phyloP scores from a whole-genome alignment of 2,329 filamentous ascomycete species.

The Fusarium heterosporum region DNA sequence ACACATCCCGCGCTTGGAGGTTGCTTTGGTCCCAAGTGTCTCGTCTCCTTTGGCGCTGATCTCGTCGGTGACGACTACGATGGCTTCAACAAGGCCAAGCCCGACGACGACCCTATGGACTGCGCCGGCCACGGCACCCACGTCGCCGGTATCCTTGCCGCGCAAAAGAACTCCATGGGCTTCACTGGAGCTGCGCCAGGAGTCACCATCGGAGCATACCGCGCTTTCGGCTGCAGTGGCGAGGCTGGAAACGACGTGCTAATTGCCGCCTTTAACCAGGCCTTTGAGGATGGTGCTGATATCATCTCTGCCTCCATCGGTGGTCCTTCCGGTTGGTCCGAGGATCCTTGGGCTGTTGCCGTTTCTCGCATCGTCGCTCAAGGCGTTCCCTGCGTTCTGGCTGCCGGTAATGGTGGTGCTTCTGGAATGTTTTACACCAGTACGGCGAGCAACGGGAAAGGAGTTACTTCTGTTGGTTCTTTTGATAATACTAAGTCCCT shows the following conservation, averaged over 20 bases:
- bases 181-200: slow-evolving; percentile 69
- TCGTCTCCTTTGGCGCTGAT: slow-evolving; percentile 68
- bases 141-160: slow-evolving; percentile 72
- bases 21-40: slow-evolving; percentile 69
- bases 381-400: slow-evolving; percentile 64
- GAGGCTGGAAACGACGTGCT: slow-evolving; percentile 66
- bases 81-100: slow-evolving; percentile 54
- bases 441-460: slow-evolving; percentile 61
- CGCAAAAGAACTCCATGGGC: slow-evolving; percentile 63
- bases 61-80: slow-evolving; percentile 67
- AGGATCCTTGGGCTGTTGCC: slow-evolving; percentile 62
- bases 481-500: slow-evolving; percentile 61
- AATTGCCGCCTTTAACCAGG: slow-evolving; percentile 69
- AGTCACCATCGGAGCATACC: slow-evolving; percentile 67
- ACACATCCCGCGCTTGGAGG: slow-evolving; percentile 72
- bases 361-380: slow-evolving; percentile 65
- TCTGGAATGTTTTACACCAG: slow-evolving; percentile 62
- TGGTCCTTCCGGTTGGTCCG: slow-evolving; percentile 63
- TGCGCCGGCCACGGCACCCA: slow-evolving; percentile 71
- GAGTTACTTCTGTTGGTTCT: slow-evolving; percentile 62
- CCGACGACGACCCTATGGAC: slow-evolving; percentile 65
- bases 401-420: slow-evolving; percentile 64
- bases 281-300: slow-evolving; percentile 69
- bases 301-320: slow-evolving; percentile 69
- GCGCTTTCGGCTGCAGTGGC: slow-evolving; percentile 67